Conservation (phyloP, 495 filamentous ascomycete species). For the Annulohypoxylon stygium region DNA sequence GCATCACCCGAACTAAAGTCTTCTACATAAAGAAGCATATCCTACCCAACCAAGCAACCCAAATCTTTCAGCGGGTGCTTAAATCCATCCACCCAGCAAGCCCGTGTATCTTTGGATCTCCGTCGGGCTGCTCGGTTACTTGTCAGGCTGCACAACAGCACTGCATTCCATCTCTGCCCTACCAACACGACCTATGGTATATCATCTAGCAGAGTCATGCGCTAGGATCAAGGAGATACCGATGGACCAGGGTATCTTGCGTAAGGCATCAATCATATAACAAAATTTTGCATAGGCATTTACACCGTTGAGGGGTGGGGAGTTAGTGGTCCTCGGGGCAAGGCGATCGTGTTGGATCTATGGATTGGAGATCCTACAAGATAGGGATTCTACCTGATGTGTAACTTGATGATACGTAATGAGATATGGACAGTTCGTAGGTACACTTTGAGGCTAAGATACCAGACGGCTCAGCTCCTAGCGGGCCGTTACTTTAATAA, state of each 20-base stretch:
- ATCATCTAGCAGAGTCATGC: neutral
- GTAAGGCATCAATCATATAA: too few relatives aligned
- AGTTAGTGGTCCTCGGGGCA: too few relatives aligned
- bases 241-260: neutral
- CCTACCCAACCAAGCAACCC: neutral
- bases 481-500: too few relatives aligned
- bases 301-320: too few relatives aligned
- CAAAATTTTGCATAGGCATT: too few relatives aligned
- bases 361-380: too few relatives aligned
- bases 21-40: neutral
- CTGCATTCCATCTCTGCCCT: neutral
- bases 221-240: neutral
- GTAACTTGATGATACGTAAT: too few relatives aligned
- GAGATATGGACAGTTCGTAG: too few relatives aligned
- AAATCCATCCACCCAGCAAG: neutral
- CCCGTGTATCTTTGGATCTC: neutral
- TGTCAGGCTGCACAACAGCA: neutral
- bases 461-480: too few relatives aligned
- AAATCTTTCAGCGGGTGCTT: neutral
- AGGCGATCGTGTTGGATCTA: too few relatives aligned
- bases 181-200: neutral
- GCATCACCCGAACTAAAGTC: neutral
- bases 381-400: too few relatives aligned
- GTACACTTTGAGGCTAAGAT: too few relatives aligned
- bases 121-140: neutral